Conservation (phyloP, 139 green algal species). For the Edaphochlamys debaryana region DNA sequence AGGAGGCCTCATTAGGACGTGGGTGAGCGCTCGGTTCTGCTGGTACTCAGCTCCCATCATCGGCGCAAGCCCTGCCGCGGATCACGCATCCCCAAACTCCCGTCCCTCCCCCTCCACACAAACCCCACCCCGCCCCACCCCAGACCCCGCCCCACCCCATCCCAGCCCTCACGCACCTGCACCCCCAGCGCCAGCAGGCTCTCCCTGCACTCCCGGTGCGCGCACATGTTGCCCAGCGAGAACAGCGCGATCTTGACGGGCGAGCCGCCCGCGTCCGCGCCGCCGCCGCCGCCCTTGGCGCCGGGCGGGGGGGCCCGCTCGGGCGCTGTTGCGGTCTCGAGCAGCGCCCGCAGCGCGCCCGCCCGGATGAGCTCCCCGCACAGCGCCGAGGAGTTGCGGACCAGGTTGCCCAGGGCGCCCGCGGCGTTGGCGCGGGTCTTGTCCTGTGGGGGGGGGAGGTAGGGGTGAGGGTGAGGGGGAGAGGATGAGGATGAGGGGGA, state of each 20-base stretch:
- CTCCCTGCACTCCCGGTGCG: slow-evolving; percentile 46
- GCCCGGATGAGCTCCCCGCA: slow-evolving; percentile 80
- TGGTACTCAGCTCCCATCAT: neutral
- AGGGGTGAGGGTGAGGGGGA: neutral
- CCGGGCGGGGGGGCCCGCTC: slow-evolving; percentile 6
- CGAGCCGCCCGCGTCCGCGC: slow-evolving; percentile 51
- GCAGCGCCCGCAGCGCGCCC: slow-evolving; percentile 70
- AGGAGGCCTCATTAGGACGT: too few relatives aligned
- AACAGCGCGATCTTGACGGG: slow-evolving; percentile 94
- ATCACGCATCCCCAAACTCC: neutral
- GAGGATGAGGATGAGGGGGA: slow-evolving; percentile 39
- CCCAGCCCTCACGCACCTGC: neutral
- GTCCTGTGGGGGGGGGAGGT: slow-evolving; percentile 53
- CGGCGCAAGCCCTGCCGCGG: neutral
- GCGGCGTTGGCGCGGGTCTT: slow-evolving; percentile 95
- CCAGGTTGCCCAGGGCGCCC: slow-evolving; percentile 95
- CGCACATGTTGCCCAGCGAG: slow-evolving; percentile 89
- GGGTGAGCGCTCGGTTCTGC: too few relatives aligned
- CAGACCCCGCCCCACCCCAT: too few relatives aligned
- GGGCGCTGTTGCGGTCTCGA: slow-evolving; percentile 50
- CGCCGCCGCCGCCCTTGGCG: slow-evolving; percentile 14
- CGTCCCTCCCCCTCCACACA: neutral
- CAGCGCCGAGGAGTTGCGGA: slow-evolving; percentile 81
- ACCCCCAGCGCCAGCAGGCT: slow-evolving; percentile 31
- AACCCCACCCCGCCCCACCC: neutral